These are phyloP conservation scores for Agapanthus africanus DNA, from an alignment of 106 monocot genomes.

Conservation along the genomic window DNA sequence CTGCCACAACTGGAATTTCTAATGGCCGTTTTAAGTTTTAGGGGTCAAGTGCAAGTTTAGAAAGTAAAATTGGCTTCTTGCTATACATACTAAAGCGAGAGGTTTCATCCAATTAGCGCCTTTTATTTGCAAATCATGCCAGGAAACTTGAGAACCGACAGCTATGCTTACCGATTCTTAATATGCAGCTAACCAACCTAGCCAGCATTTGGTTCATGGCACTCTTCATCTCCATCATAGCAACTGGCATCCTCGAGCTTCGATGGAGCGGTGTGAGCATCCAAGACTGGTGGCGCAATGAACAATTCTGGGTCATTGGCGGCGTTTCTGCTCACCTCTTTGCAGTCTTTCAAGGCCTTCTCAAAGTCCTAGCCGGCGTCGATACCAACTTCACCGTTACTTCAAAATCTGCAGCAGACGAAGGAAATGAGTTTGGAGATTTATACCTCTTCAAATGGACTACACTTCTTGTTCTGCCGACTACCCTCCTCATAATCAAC, in stretches of 20 bases:
- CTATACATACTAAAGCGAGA: no score
- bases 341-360: slow-evolving; percentile 93
- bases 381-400: slow-evolving; percentile 97
- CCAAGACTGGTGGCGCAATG: slow-evolving; percentile 98
- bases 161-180: neutral
- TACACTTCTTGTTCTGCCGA: slow-evolving; percentile 76
- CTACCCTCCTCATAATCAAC: slow-evolving; percentile 85
- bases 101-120: neutral
- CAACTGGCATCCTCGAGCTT: slow-evolving; percentile 80
- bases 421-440: slow-evolving; percentile 49
- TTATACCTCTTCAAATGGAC: slow-evolving; percentile 94
- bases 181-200: slow-evolving; percentile 54
- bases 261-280: slow-evolving; percentile 93
- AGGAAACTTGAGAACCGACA: neutral
- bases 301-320: slow-evolving; percentile 98
- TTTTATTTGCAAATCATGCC: neutral
- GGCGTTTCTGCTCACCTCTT: slow-evolving; percentile 94
- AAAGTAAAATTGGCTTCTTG: no score
- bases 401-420: slow-evolving; percentile 56
- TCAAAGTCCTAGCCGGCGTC: slow-evolving; percentile 80
- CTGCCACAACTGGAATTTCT: neutral
- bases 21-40: neutral
- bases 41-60: neutral
- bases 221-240: slow-evolving; percentile 89
- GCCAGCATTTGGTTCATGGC: slow-evolving; percentile 90